A percentile compares a stretch with the other conserved stretches of the same genome.
Evolutionary conservation across 2,329 filamentous ascomycete genomes (phyloP).

Genomic region (Claviceps capensis): DNA sequence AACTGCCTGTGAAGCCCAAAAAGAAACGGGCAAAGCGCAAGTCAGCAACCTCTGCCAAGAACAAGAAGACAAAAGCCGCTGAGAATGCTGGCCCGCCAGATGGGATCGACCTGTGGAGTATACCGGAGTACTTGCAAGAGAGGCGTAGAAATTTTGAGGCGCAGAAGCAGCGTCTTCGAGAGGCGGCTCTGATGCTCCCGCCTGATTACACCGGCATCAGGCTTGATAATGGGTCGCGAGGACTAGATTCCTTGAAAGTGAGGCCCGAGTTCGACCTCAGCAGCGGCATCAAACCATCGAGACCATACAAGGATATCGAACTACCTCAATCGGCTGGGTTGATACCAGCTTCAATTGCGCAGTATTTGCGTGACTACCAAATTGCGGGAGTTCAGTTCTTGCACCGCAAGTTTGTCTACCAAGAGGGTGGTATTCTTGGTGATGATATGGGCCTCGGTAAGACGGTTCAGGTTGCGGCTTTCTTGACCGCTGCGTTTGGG

Average conservation of each 20-base stretch:
- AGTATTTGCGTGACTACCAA: constrained; percentile 87
- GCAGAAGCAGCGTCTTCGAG: constrained; percentile 42
- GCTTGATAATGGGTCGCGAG: constrained; percentile 38
- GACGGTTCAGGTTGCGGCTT: constrained; percentile 89
- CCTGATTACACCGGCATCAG: constrained; percentile 63
- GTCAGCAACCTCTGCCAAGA: constrained; percentile 13
- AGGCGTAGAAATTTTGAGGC: constrained; percentile 59
- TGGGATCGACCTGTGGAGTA: constrained; percentile 36
- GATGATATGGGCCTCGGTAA: constrained; percentile 98
- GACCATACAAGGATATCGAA: constrained; percentile 60
- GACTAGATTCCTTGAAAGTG: constrained; percentile 35
- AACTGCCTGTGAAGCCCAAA: constrained; percentile 43
- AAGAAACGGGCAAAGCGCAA: constrained; percentile 18
- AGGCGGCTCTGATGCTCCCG: constrained; percentile 60
- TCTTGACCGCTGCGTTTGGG: constrained; percentile 81
- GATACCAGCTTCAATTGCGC: constrained; percentile 79
- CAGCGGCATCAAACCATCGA: constrained; percentile 47
- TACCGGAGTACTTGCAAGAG: constrained; percentile 60
- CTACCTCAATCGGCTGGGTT: constrained; percentile 63
- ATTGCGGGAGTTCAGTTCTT: constrained; percentile 74
- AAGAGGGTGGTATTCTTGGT: constrained; percentile 78
- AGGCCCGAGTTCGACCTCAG: constrained; percentile 51
- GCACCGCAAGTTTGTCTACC: constrained; percentile 79
- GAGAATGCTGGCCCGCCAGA: constrained; percentile 25
- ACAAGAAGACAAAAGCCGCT: constrained; percentile 11